Conservation (phyloP, 2,329 filamentous ascomycete species). For the Trichoderma hamatum region DNA sequence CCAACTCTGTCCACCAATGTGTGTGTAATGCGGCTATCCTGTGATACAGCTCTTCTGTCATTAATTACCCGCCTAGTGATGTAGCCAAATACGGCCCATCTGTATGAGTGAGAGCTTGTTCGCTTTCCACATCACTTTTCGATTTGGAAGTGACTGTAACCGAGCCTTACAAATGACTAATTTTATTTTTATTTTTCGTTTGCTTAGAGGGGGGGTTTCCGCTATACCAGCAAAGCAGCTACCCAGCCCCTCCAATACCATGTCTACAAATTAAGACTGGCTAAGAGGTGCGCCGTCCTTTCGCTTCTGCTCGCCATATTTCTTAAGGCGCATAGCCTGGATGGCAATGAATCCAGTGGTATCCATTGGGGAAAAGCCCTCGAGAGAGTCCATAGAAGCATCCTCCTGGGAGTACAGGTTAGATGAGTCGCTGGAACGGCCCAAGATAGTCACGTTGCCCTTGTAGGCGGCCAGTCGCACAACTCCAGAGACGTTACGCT, state of each 20-base stretch:
- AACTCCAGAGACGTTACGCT: constrained; percentile 52
- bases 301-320: neutral
- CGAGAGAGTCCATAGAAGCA: constrained; percentile 54
- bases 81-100: too few species aligned
- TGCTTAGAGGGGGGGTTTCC: too few species aligned
- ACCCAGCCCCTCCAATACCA: too few species aligned
- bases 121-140: too few species aligned
- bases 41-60: neutral
- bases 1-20: neutral
- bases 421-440: constrained; percentile 48
- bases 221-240: too few species aligned
- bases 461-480: constrained; percentile 42
- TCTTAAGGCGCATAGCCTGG: neutral
- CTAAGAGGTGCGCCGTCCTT: too few species aligned
- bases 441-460: constrained; percentile 55
- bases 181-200: too few species aligned
- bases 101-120: too few species aligned
- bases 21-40: neutral
- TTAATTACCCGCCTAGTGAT: too few species aligned
- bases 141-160: too few species aligned
- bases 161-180: too few species aligned
- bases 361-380: constrained; percentile 59
- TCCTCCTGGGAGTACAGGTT: constrained; percentile 57
- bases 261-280: too few species aligned
- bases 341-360: constrained; percentile 61